Base-by-base conservation (phyloP, 495 filamentous ascomycete species). In the Penicillium egyptiacum region DNA sequence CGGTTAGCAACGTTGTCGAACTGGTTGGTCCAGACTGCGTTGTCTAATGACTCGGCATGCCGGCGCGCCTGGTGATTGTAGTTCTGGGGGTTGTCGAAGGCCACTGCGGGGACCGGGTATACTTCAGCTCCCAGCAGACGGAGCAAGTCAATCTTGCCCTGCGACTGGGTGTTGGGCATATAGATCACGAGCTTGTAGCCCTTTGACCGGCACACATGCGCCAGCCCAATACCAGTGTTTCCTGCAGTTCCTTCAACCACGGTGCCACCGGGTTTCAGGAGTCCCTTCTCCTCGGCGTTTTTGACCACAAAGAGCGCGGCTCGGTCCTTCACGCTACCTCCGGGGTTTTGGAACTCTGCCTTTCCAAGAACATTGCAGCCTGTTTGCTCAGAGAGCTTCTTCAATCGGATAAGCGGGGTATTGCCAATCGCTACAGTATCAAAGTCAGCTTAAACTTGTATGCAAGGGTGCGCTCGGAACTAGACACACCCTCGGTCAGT, bases 131-230 rank as follows among this genome's bases (percentile, higher is more conserved):
- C 94, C 17, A 98, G 82, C 53, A 98, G 72, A 8, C 94, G 83
- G 41, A 98, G 78, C 56, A 98, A 80, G 72, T 98, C 95, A 68
- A 98, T 88, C 79, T 98, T 98, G 64, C 93, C 94, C 71, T 96
- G 94, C 41, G 91, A 96, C 74, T 98, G 94, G 40, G 94, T 98
- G 79, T 98, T 87, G 63, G 94, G 94, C 94, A 98, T 98, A 82
- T 98, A 98, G 67, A 98, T 98, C 52, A 97, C 92, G 20, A 96
- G 84, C 67, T 88, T 84, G 81, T 98, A 98, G 25, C 94, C 95
- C 67, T 89, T 90, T 25, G 88, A 89, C 42, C 94, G 86, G 72
- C 94, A 98, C 23, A 98, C 94, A 73, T 98, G 94, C 42, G 94
- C 94, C 16, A 98, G 86, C 6, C 94, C 94, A 74, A 98, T 98